Evolutionary conservation across 2,329 filamentous ascomycete genomes (phyloP).

Genomic region (Leptographium procerum): DNA sequence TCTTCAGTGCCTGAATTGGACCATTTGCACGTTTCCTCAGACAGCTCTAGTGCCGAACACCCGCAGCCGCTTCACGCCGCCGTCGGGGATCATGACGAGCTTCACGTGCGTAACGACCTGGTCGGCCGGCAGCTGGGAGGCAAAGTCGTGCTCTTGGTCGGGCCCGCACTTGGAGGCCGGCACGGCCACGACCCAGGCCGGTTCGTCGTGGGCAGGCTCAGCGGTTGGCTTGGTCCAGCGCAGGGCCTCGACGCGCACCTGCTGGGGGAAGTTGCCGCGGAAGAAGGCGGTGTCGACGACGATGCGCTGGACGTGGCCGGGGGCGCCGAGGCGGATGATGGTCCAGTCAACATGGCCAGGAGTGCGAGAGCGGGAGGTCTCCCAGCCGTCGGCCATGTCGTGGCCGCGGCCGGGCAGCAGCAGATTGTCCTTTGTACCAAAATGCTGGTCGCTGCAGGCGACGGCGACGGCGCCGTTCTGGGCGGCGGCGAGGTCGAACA

Average conservation of each 20-base stretch:
- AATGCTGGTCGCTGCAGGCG: constrained; percentile 73
- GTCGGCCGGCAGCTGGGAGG: constrained; percentile 37
- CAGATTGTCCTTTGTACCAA: constrained; percentile 50
- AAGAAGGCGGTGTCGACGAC: constrained; percentile 76
- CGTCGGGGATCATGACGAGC: constrained; percentile 86
- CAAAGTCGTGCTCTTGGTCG: constrained; percentile 61
- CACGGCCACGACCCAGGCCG: constrained; percentile 56
- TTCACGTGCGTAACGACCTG: constrained; percentile 70
- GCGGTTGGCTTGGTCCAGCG: constrained; percentile 37
- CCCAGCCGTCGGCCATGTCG: constrained; percentile 86
- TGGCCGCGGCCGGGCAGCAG: constrained; percentile 36
- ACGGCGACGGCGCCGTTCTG: constrained; percentile 69
- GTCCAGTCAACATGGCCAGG: constrained; percentile 69
- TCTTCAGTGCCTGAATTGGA: too few species aligned
- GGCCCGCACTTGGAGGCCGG: constrained; percentile 57
- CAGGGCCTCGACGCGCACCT: constrained; percentile 55
- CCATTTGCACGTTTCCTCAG: neutral
- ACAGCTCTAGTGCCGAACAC: constrained; percentile 55
- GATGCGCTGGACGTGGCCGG: constrained; percentile 52
- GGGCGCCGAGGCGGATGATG: constrained; percentile 61
- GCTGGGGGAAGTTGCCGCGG: constrained; percentile 72
- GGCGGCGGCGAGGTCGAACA: constrained; percentile 67
- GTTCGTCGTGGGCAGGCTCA: constrained; percentile 44
- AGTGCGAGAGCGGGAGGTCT: constrained; percentile 63
- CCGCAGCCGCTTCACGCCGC: constrained; percentile 79